phyloP scores from a whole-genome alignment of 208 protist genomes.

The Acanthamoeba castellanii region DNA sequence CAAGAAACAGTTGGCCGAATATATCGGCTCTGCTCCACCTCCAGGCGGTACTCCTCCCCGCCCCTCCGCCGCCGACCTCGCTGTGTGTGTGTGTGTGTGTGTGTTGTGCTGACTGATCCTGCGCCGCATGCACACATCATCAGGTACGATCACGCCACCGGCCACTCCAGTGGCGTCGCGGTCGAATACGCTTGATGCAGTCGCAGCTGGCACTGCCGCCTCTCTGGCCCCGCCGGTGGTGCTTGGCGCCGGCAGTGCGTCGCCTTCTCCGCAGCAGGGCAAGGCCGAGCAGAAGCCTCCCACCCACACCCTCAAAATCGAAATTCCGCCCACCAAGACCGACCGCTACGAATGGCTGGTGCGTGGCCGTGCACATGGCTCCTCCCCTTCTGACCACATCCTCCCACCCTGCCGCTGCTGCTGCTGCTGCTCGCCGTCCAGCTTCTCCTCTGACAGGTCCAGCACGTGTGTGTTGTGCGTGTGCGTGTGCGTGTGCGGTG shows the following conservation, averaged over 20 bases:
- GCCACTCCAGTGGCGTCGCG: background rate
- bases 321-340: conserved; percentile 78
- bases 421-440: too few species aligned
- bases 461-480: background rate
- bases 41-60: background rate
- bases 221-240: too few species aligned
- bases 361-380: too few species aligned
- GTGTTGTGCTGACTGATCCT: too few species aligned
- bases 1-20: background rate
- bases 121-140: too few species aligned
- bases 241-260: too few species aligned
- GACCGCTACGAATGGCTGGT: conserved; percentile 84
- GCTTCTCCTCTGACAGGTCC: too few species aligned
- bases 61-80: too few species aligned
- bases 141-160: background rate
- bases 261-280: too few species aligned
- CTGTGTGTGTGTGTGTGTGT: too few species aligned
- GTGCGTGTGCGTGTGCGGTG: background rate
- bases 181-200: background rate
- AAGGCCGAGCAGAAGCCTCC: conserved; percentile 28
- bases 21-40: background rate
- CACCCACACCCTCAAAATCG: conserved; percentile 81
- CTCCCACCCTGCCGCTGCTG: background rate
- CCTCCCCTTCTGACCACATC: background rate
- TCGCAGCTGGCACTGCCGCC: background rate